Evolutionary conservation across 2,329 filamentous ascomycete genomes (phyloP), one percentile per base, ranked within the genome.

Genomic region (Xylogone sp.): DNA sequence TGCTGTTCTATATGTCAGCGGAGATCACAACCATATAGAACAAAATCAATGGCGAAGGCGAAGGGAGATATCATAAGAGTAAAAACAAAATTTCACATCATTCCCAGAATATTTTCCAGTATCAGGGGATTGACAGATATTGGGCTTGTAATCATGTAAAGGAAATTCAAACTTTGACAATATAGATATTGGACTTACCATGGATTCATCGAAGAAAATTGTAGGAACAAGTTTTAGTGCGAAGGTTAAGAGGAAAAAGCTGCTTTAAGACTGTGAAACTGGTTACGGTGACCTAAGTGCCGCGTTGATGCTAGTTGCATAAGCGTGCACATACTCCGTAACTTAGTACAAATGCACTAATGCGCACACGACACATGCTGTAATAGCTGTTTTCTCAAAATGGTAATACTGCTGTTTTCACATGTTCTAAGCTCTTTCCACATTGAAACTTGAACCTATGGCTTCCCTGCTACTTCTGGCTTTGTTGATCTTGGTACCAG

Each of bases 101-200:
- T 68, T 53, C 62, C 63, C 61, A 66, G 62, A 61, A 48, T 39
- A 50, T 53, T 51, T 59, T 60, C 63, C 65, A 73, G 73, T 71
- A 74, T 89, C 85, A 87, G 86, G 77, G 83, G 86, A 90, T 89
- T 90, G 86, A 90, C 86, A 90, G 86, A 90, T 88, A 39, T 39
- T 83, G 59, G 64, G 59, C 71, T 71, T 76, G 73, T 83, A 82
- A 84, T 88, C 85, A 87, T 88, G 68, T 69, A 65, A 69, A 5
- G 5, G 10, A 39, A 39, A 9, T 39, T 39, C 8, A 39, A 5
- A 39, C 10, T 39, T 4, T 39, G 13, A 4, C 8, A 39, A 39
- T 7, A 18, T n/a, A 39, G n/a, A 9, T 16, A 39, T 16, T 16
- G n/a, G 13, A 7, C 34, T 13, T 39, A 39, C 34, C 34, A 9